Conservation (phyloP, 1,284 basidiomycete species). For the Naganishia albida region DNA sequence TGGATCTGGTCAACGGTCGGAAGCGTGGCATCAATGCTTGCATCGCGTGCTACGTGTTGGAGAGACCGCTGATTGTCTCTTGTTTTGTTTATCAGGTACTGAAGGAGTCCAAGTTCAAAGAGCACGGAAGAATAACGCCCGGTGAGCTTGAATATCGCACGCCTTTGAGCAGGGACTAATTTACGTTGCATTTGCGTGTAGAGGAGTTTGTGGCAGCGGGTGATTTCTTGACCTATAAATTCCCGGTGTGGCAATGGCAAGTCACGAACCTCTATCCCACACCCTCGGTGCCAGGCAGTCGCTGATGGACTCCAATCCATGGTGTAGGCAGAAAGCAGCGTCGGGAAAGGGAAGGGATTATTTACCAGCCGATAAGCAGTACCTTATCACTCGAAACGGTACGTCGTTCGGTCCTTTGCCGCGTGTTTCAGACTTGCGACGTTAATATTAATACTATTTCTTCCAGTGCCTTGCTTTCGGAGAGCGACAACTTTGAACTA, state of each 20-base stretch:
- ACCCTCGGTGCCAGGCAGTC: too few relatives aligned
- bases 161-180: slow-evolving; percentile 32
- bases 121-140: slow-evolving; percentile 93
- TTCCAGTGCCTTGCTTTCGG: slow-evolving; percentile 79
- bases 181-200: slow-evolving; percentile 46
- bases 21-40: too few relatives aligned
- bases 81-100: slow-evolving; percentile 66
- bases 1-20: not conserved
- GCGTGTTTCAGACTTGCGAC: not conserved
- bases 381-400: slow-evolving; percentile 84
- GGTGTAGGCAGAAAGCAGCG: slow-evolving; percentile 81
- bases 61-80: too few relatives aligned
- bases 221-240: slow-evolving; percentile 93
- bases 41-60: too few relatives aligned
- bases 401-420: slow-evolving; percentile 35
- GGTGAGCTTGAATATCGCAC: slow-evolving; percentile 56
- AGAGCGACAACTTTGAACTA: slow-evolving; percentile 88
- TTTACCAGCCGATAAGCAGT: slow-evolving; percentile 92
- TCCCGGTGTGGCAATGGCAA: slow-evolving; percentile 90
- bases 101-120: slow-evolving; percentile 98
- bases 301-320: too few relatives aligned
- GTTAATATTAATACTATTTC: not conserved
- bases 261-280: slow-evolving; percentile 50
- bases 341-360: slow-evolving; percentile 81
- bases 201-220: slow-evolving; percentile 96